These are phyloP conservation scores for Carex arenaria DNA, from an alignment of 202 grass and related monocot species.

Conservation along the genomic window DNA sequence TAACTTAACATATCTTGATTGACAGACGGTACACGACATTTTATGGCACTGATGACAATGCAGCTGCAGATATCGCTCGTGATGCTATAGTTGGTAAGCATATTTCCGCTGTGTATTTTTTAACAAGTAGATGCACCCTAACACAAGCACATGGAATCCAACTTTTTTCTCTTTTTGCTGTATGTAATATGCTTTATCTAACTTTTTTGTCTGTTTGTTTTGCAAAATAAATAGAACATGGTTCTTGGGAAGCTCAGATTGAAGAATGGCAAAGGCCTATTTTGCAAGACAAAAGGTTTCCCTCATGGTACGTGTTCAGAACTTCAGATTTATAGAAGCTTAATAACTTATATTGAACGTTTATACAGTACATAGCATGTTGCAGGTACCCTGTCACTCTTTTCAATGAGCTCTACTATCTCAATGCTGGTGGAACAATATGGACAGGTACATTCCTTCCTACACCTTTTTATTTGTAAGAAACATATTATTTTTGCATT, in stretches of 20 bases:
- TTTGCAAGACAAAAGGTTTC: conserved; percentile 73
- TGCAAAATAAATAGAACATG: conserved; percentile 50
- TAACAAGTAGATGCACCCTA: background rate
- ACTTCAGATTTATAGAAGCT: background rate
- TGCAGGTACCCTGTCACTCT: conserved; percentile 85
- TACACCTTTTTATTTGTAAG: background rate
- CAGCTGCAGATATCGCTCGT: conserved; percentile 63
- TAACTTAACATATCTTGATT: conserved; percentile 5
- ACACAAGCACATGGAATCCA: background rate
- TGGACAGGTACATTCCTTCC: conserved; percentile 68
- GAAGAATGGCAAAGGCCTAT: conserved; percentile 92
- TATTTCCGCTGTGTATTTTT: conserved; percentile 8
- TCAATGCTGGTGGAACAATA: conserved; percentile 98
- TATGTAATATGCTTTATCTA: conserved; percentile 7
- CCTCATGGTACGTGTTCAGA: conserved; percentile 54
- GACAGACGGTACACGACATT: conserved; percentile 89
- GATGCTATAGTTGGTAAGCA: conserved; percentile 78
- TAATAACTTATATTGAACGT: background rate
- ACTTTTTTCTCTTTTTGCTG: background rate
- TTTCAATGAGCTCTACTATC: conserved; percentile 99
- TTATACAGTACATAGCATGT: conserved; percentile 30
- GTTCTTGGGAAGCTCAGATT: conserved; percentile 82
- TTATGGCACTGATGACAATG: conserved; percentile 80
- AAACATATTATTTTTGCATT: background rate
- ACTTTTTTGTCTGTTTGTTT: background rate